Evolutionary conservation across 805 yeast genomes (phyloP).

Genomic region (Cyberlindnera petersonii): DNA sequence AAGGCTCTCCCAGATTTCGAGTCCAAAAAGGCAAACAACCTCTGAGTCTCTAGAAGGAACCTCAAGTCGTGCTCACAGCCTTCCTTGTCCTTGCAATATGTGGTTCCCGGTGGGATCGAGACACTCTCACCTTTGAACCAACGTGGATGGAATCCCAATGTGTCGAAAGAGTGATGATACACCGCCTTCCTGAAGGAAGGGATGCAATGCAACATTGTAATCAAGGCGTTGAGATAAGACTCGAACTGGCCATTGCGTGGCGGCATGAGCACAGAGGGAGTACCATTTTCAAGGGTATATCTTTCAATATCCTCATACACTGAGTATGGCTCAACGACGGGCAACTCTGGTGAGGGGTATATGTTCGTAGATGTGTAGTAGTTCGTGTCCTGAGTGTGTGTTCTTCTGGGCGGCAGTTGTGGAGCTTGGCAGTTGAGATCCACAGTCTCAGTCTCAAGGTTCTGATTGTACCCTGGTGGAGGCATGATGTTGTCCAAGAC

Average conservation of each 20-base stretch:
- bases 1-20: conserved; percentile 35
- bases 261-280: conserved; percentile 36
- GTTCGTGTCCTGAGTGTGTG: conserved; percentile 2
- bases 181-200: conserved; percentile 32
- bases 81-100: conserved; percentile 17
- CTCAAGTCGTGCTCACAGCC: conserved; percentile 26
- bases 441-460: not conserved
- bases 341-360: not conserved
- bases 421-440: not conserved
- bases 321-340: conserved; percentile 9
- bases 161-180: conserved; percentile 29
- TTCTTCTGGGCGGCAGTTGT: conserved; percentile 1
- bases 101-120: conserved; percentile 8
- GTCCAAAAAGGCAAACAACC: conserved; percentile 36
- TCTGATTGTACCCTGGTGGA: conserved; percentile 2
- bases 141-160: conserved; percentile 34
- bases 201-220: conserved; percentile 37
- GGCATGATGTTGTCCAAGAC: conserved; percentile 1
- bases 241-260: conserved; percentile 31
- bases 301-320: conserved; percentile 33
- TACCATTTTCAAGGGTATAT: conserved; percentile 20
- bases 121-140: conserved; percentile 37
- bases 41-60: conserved; percentile 36
- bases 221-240: conserved; percentile 39
- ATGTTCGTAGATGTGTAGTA: not conserved